Evolutionary conservation across 805 yeast species (phyloP), one percentile per base, ranked within the genome.

Genomic region (Sugiyamaella mastotermitis): DNA sequence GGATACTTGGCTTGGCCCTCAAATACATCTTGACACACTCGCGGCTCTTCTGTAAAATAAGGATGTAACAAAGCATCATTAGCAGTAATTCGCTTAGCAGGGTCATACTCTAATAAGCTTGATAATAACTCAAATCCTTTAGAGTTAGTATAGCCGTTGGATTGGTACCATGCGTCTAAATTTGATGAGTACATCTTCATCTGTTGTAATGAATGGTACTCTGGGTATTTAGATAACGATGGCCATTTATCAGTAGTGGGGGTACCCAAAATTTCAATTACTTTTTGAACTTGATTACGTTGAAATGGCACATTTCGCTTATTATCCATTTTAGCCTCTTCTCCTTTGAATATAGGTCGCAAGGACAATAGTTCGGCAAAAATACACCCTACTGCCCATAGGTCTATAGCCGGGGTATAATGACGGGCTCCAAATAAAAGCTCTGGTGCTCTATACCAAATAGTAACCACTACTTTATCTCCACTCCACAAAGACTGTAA

Each of bases 401-500:
- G 58, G 63, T 92, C 95, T 35, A 92, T 79, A 0, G 95, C 87
- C 1, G 95, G 88, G 0, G 97, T 81, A 55, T 88, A 88, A 61
- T 88, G 95, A 27, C 95, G 69, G 1, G 94, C 86, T 0, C 97
- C 97, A n/a, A 88, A 61, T 24, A 88, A 63, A 26, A 88, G 65
- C 55, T 88, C 97, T 0, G 96, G 96, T 0, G 96, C 95, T 49
- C 97, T 69, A 57, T 88, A 88, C 97, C 97, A 88, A 41, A 88
- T 88, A 0, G 97, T 88, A 9, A 88, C 97, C 39, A 88, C 97
- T 11, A 88, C 96, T 61, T 88, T 88, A 60, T 88, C 97, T 31
- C 96, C 96, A 15, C 88, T 74, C 55, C 83, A 88, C 17, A 88
- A 65, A 15, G 92, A 78, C 53, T 88, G 97, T 28, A 88, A 60